Conservation (phyloP, 169 alveolate genomes). For the Cyclospora cayetanensis region DNA sequence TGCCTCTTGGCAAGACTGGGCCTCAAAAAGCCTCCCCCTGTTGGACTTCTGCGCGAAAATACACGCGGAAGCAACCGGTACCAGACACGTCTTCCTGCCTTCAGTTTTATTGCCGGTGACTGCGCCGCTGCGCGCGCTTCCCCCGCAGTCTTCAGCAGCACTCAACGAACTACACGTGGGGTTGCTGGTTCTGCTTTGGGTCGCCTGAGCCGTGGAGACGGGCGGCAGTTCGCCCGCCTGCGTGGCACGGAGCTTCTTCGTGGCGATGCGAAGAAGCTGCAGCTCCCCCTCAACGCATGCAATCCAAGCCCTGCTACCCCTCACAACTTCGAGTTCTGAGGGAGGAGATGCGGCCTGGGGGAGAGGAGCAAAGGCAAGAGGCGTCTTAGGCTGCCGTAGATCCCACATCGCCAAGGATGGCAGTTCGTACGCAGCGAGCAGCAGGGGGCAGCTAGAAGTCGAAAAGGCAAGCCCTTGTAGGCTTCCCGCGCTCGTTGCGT, state of each 20-base stretch:
- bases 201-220: too few species aligned
- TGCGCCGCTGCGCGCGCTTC: background rate
- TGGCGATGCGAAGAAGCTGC: background rate
- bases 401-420: slow-evolving; percentile 16
- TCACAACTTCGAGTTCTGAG: background rate
- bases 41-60: background rate
- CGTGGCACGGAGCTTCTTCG: too few species aligned
- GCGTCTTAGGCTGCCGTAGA: background rate
- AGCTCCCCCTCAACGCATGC: slow-evolving; percentile 7
- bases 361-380: background rate
- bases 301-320: background rate
- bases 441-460: background rate
- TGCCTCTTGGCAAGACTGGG: background rate
- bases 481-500: background rate
- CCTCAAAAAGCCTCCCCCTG: background rate
- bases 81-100: background rate
- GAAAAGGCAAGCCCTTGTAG: slow-evolving; percentile 4
- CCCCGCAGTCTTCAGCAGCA: background rate
- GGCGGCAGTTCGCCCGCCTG: too few species aligned
- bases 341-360: background rate
- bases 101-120: too few species aligned
- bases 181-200: background rate
- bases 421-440: slow-evolving; percentile 43
- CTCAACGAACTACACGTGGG: background rate
- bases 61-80: background rate